Base-by-base conservation (phyloP, 257 asterid species). In the Primulina tabacum region DNA sequence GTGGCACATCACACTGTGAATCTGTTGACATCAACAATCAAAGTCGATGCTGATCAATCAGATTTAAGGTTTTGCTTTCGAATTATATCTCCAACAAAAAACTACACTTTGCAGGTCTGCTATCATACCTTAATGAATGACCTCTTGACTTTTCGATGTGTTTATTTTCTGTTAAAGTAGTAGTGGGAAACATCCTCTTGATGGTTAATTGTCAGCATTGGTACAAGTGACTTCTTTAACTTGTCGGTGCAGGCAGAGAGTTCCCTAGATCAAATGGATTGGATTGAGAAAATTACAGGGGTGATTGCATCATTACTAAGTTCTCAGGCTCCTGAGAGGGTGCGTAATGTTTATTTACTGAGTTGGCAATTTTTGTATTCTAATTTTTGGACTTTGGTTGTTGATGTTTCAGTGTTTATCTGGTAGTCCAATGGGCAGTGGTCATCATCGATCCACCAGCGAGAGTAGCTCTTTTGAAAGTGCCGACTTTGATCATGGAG, bases 241-340 rank as follows among this genome's bases (percentile, higher is more conserved):
- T 73, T 72, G 82, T 83, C 68, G 50, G 74, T 83, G 87, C 92
- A 94, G 97, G 99, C 99, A 61, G 99, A 95, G 84, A 95, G 96
- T 80, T 90, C 97, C 76, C 80, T 89, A 74, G 99, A 95, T 85
- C 99, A 92, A 82, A 95, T 92, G 98, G 98, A 89, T 75, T 95
- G 99, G 99, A 88, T 95, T 67, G 99, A 95, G 87, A 95, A 95
- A 83, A 95, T 94, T 59, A 94, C 99, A 0, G 99, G 99, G 69
- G 98, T 92, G 71, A 92, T 95, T 70, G 99, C 99, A 24, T 95
- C 99, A 37, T 80, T 95, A 75, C 82, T 95, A 81, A 95, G 97
- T 80, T 92, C 97, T 38, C 99, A 95, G 90, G 86, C 90, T 38
- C 96, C 99, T 47, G 99, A 92, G 56, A 85, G 98, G 88, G 99